A percentile compares a stretch with the other conserved stretches of the same genome.
Evolutionary conservation across 1,139 yeast species (phyloP).

Genomic region (Saccharomycopsis phalli): DNA sequence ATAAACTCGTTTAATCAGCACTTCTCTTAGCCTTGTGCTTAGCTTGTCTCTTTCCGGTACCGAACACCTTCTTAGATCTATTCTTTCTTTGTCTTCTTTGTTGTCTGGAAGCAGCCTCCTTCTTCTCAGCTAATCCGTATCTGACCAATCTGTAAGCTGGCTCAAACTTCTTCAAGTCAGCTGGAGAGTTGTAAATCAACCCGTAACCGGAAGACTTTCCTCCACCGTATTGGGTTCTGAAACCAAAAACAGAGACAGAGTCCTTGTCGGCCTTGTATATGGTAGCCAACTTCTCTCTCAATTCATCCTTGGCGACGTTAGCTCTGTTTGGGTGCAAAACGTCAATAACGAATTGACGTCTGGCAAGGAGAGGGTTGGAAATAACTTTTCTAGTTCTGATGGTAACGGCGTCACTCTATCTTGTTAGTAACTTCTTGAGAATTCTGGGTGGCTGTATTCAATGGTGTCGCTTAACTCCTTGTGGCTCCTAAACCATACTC

Average conservation of each 20-base stretch:
- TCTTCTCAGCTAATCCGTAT: constrained; percentile 94
- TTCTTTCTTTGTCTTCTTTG: constrained; percentile 99
- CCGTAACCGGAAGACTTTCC: constrained; percentile 99
- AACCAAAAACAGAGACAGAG: constrained; percentile 96
- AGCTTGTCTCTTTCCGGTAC: constrained; percentile 95
- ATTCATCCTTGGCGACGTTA: constrained; percentile 98
- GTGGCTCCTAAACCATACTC: too few relatives aligned
- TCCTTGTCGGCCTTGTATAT: constrained; percentile 98
- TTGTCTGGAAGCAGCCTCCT: constrained; percentile 97
- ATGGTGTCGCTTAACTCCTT: too few relatives aligned
- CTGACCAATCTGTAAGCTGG: constrained; percentile 99
- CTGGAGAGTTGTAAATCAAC: constrained; percentile 95
- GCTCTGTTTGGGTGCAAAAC: constrained; percentile 99
- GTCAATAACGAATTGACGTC: constrained; percentile 99
- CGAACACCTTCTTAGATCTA: constrained; percentile 98
- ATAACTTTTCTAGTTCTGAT: constrained; percentile 99
- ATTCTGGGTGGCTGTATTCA: too few relatives aligned
- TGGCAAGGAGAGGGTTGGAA: constrained; percentile 98
- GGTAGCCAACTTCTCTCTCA: constrained; percentile 94
- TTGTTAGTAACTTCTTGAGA: too few relatives aligned
- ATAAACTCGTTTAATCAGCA: constrained; percentile 26
- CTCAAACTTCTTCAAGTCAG: constrained; percentile 97
- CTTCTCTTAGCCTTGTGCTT: constrained; percentile 74
- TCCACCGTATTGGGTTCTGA: constrained; percentile 99
- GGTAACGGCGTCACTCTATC: constrained; percentile 95